Conservation (phyloP, 345 rosid species). For the Camelina neglecta region DNA sequence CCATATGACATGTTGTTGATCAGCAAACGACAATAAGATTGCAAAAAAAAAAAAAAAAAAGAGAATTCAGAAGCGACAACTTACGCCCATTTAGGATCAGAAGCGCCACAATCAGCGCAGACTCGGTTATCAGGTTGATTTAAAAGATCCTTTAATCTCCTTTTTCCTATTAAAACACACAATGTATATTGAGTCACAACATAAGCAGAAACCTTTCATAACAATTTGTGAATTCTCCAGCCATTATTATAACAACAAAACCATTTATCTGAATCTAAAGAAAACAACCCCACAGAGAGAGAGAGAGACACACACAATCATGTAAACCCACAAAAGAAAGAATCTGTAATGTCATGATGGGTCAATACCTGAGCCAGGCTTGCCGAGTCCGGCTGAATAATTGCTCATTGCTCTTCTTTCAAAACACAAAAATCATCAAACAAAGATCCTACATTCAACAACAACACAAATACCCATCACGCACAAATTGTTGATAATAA, state of each 20-base stretch:
- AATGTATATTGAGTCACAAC: slow-evolving; percentile 8
- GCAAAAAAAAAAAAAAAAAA: neutral
- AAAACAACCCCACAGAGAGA: neutral
- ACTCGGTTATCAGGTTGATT: slow-evolving; percentile 56
- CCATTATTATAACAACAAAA: slow-evolving; percentile 2
- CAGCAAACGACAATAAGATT: neutral
- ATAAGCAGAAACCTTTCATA: neutral
- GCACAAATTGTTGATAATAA: neutral
- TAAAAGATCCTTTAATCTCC: slow-evolving; percentile 46
- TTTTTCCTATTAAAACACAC: slow-evolving; percentile 34
- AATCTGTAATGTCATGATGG: neutral
- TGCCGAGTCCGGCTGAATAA: slow-evolving; percentile 45
- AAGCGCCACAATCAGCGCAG: slow-evolving; percentile 93
- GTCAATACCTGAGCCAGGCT: slow-evolving; percentile 44
- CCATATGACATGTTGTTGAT: neutral
- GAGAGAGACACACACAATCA: neutral
- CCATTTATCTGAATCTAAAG: neutral
- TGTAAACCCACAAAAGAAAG: neutral
- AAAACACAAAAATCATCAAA: slow-evolving; percentile 34
- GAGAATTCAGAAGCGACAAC: slow-evolving; percentile 34
- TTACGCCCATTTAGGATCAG: slow-evolving; percentile 99
- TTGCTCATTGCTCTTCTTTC: slow-evolving; percentile 41
- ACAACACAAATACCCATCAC: neutral
- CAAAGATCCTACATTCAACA: slow-evolving; percentile 27
- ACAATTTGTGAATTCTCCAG: neutral